Evolutionary conservation across 257 asterid species (phyloP), one percentile per base, ranked within the genome.

Genomic region (Cinchona pubescens): DNA sequence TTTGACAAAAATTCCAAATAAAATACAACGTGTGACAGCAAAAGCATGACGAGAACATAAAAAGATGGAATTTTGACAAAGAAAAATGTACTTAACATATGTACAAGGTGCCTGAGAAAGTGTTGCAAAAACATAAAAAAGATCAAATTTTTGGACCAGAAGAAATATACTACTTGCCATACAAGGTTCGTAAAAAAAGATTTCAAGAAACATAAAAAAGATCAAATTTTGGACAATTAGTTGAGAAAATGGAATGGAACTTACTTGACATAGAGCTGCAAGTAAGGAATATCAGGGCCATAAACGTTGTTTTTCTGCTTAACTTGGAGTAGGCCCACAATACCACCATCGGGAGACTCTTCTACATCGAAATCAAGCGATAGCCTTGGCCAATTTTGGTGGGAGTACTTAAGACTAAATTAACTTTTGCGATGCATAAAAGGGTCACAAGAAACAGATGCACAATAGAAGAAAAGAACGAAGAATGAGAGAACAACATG

Each of bases 221-320:
- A 16, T 46, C 53, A n/a, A 67, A 37, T 21, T 38, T 66, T 40
- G 7, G 23, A 19, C 12, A 21, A 29, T 1, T 29, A 29, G 29
- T 38, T 1, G 11, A 11, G 7, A 40, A 40, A 38, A 27, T 38
- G 3, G 19, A 0, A 59, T 15, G 25, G 38, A 55, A 74, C 87
- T 87, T 80, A 91, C 99, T 95, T 95, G 62, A 92, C 97, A 80
- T 78, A 88, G 87, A 95, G 96, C 82, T 92, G 94, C 78, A 95
- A 75, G 70, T 84, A 85, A 45, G 96, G 96, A 62, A 95, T 92
- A 79, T 95, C 99, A 32, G 91, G 85, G 55, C 99, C 97, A 77
- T 91, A 95, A 35, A 91, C 70, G 30, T 71, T 73, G 85, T 86
- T 95, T 72, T 86, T 86, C 86, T 88, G 82, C 86, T 90, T 91